Percentiles rank a stretch among this genome's conserved stretches.
Evolutionary conservation across 805 yeast genomes (phyloP).

Genomic region (Barnettozyma botsteinii): DNA sequence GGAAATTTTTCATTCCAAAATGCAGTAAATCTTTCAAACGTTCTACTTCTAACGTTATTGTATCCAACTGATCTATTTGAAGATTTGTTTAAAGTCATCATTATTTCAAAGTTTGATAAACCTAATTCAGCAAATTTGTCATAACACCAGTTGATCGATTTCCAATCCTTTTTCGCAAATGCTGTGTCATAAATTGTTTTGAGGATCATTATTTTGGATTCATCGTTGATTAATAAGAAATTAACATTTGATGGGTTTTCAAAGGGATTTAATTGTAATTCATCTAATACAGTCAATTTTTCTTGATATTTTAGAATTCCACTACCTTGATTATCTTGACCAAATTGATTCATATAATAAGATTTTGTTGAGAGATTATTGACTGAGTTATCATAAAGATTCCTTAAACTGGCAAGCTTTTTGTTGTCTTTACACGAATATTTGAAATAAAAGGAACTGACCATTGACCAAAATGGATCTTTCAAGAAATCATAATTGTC

Average conservation of each 20-base stretch:
- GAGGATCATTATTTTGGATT: conserved; percentile 12
- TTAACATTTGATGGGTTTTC: conserved; percentile 5
- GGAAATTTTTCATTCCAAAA: conserved; percentile 17
- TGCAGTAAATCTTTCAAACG: background rate
- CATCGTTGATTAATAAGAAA: conserved; percentile 11
- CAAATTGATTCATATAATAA: conserved; percentile 5
- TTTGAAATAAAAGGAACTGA: conserved; percentile 18
- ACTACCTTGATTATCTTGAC: conserved; percentile 1
- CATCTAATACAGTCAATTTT: background rate
- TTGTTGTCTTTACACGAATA: conserved; percentile 12
- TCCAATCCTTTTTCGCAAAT: conserved; percentile 1
- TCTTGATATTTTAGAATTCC: background rate
- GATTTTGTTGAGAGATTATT: conserved; percentile 11
- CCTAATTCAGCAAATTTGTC: conserved; percentile 17
- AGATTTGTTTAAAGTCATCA: conserved; percentile 11
- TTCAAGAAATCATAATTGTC: conserved; percentile 4
- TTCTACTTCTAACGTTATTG: background rate
- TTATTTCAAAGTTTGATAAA: conserved; percentile 13
- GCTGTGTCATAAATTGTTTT: conserved; percentile 21
- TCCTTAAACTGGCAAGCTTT: conserved; percentile 6
- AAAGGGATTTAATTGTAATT: conserved; percentile 17
- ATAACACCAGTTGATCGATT: conserved; percentile 15
- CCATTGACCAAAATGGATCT: conserved; percentile 19
- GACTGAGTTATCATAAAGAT: conserved; percentile 14
- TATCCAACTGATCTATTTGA: conserved; percentile 1